phyloP scores from a whole-genome alignment of 345 rosid genomes.

The Psidium friedrichsthalianum region DNA sequence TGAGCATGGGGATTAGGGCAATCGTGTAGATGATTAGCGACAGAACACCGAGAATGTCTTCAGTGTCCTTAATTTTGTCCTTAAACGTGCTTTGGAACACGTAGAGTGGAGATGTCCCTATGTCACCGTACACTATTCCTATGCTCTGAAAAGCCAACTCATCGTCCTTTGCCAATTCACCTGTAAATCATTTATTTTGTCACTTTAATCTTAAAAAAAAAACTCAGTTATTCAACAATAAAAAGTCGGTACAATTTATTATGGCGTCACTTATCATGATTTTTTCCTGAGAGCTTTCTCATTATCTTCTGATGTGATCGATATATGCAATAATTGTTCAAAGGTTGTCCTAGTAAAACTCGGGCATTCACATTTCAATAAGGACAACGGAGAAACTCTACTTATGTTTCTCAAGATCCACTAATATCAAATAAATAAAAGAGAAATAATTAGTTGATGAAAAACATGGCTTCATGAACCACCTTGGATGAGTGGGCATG shows the following conservation, averaged over 20 bases:
- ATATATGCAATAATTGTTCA: too few species aligned
- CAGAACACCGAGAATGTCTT: conserved; percentile 50
- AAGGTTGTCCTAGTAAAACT: too few species aligned
- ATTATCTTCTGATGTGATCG: too few species aligned
- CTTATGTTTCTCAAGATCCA: too few species aligned
- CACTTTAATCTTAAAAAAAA: background rate
- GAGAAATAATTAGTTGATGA: background rate
- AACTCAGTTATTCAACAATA: background rate
- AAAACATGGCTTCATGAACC: background rate
- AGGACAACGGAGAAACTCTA: too few species aligned
- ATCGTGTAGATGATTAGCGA: conserved; percentile 68
- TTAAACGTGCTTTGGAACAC: conserved; percentile 52
- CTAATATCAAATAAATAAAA: background rate
- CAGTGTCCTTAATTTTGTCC: conserved; percentile 18
- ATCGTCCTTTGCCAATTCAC: conserved; percentile 38
- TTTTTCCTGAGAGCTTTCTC: too few species aligned
- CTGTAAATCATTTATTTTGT: background rate
- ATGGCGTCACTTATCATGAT: too few species aligned
- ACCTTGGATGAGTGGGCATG: conserved; percentile 9
- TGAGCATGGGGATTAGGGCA: conserved; percentile 37
- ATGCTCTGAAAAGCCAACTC: conserved; percentile 64
- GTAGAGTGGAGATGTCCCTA: conserved; percentile 75
- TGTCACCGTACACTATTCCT: conserved; percentile 69
- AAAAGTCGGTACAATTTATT: too few species aligned
- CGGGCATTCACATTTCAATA: too few species aligned